Evolutionary conservation across 257 asterid species (phyloP), one percentile per base, ranked within the genome.

Genomic region (Marsdenia floribunda): DNA sequence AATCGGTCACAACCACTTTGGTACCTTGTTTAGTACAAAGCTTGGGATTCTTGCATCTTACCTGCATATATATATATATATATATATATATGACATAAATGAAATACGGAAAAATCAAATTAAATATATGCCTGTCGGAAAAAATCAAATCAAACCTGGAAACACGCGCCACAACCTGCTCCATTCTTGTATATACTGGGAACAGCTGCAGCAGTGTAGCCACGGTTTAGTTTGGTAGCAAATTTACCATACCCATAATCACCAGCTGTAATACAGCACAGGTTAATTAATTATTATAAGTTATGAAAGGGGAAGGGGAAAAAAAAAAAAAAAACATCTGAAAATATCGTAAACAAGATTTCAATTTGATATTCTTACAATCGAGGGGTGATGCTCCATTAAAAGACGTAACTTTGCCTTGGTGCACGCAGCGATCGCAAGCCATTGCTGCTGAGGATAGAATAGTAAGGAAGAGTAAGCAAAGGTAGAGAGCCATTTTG

Each of bases 81-180:
- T 40, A 40, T 40, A 40, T 40, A 40, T 1, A 40, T 40, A 40
- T 40, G 2, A 40, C 6, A 40, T 3, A 3, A 40, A 40, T 40
- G 6, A 40, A 18, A 12, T 67, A 21, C 15, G 44, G 44, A 14
- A 29, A 29, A 29, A 29, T 29, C 1, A 29, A 29, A 29, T 29
- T 29, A 29, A 29, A 29, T 29, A 29, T 29, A 29, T 29, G 33
- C 33, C 33, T 68, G 63, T 40, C 57, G 29, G 54, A 40, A 6
- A 40, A 40, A 29, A 40, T 3, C 4, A 49, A 26, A 72, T 53
- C 50, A 29, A 12, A 88, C 93, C 90, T 90, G 97, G 83, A 89
- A 93, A 83, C 97, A 93, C 2, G 96, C 96, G 3, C 97, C 96
- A 68, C 98, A 93, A 50, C 89, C 97, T 63, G 93, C 94, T 44